These are phyloP conservation scores for Trichophyton schoenleinii DNA, from an alignment of 2,329 filamentous ascomycete genomes.

Conservation along the genomic window DNA sequence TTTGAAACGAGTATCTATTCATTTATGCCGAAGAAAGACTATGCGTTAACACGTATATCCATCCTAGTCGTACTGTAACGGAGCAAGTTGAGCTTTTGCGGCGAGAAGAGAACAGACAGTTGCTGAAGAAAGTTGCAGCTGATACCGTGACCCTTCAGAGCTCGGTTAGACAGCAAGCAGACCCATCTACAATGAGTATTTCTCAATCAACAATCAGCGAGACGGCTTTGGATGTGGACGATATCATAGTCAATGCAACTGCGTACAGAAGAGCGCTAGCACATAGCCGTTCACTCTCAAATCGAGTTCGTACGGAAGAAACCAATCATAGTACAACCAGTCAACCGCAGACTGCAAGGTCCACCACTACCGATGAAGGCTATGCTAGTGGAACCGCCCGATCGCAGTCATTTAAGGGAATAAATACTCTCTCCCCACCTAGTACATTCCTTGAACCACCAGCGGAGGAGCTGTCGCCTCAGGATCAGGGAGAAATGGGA, in stretches of 20 bases:
- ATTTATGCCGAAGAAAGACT: neutral
- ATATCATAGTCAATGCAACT: slow-evolving; percentile 17
- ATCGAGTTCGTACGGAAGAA: neutral
- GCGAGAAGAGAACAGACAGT: slow-evolving; percentile 21
- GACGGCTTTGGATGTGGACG: slow-evolving; percentile 24
- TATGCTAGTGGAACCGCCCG: slow-evolving; percentile 17
- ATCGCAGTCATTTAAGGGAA: neutral
- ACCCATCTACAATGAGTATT: slow-evolving; percentile 19
- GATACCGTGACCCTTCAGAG: slow-evolving; percentile 26
- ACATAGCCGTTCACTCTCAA: neutral
- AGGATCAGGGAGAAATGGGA: neutral
- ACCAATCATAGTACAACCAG: neutral
- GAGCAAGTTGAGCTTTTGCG: slow-evolving; percentile 27
- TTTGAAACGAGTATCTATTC: neutral
- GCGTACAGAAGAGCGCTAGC: slow-evolving; percentile 18
- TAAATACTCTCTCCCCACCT: neutral
- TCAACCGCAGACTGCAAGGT: neutral
- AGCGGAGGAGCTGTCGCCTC: neutral
- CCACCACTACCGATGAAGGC: slow-evolving; percentile 18
- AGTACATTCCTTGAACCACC: neutral
- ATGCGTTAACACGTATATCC: neutral
- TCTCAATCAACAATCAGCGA: slow-evolving; percentile 21
- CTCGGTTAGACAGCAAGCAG: slow-evolving; percentile 19
- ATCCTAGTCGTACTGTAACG: slow-evolving; percentile 20
- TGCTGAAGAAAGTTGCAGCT: slow-evolving; percentile 27